Conservation (phyloP, 495 filamentous ascomycete genomes). For the Aspergillus conjunctus region DNA sequence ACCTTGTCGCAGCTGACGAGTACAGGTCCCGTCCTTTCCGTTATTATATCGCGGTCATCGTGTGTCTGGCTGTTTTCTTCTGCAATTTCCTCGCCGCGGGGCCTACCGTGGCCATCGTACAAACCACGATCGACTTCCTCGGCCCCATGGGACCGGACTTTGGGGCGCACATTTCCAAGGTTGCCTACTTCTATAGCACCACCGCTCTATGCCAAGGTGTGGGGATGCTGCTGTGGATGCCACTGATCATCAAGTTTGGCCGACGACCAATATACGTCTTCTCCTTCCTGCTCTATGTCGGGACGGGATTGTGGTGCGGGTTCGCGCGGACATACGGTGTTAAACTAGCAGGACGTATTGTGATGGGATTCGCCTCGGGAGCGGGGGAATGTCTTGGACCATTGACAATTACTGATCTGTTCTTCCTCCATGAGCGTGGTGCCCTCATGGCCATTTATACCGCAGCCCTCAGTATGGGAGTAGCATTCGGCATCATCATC, state of each 20-base stretch:
- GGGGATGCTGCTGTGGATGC: constrained; percentile 58
- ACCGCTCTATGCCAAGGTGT: constrained; percentile 53
- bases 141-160: constrained; percentile 33
- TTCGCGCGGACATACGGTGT: constrained; percentile 45
- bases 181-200: constrained; percentile 55
- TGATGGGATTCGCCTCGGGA: constrained; percentile 55
- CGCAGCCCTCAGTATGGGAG: constrained; percentile 49
- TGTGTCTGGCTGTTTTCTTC: constrained; percentile 55
- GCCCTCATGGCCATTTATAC: constrained; percentile 51
- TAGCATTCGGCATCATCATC: constrained; percentile 50
- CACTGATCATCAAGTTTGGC: constrained; percentile 56
- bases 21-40: constrained; percentile 48
- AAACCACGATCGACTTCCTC: constrained; percentile 51
- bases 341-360: constrained; percentile 48
- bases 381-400: constrained; percentile 55
- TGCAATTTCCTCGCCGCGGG: constrained; percentile 59
- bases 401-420: constrained; percentile 58
- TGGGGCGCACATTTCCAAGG: constrained; percentile 41
- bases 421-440: constrained; percentile 61
- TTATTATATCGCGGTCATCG: constrained; percentile 50
- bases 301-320: constrained; percentile 47
- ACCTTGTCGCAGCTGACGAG: constrained; percentile 25
- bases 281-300: constrained; percentile 49
- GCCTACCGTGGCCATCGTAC: constrained; percentile 53
- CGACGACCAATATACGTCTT: constrained; percentile 54